Evolutionary conservation across 2,329 filamentous ascomycete genomes (phyloP).

Genomic region (Cladophialophora yegresii): DNA sequence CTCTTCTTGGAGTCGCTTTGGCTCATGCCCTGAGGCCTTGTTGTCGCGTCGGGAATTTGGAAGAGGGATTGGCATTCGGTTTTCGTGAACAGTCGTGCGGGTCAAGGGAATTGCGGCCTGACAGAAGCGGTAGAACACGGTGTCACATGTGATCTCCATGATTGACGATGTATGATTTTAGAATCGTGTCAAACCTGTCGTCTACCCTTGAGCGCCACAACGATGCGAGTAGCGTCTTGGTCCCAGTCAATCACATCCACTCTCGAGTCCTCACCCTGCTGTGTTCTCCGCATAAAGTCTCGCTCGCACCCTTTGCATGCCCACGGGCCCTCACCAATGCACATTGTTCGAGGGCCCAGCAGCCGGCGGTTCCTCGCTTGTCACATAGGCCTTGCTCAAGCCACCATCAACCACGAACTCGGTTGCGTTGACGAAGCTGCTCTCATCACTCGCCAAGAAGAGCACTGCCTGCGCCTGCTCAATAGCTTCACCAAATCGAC

Average conservation of each 20-base stretch:
- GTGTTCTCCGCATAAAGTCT: neutral
- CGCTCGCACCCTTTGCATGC: no score
- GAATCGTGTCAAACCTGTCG: neutral
- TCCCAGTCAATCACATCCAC: neutral
- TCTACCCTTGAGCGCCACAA: neutral
- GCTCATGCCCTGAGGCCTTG: neutral
- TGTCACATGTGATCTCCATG: neutral
- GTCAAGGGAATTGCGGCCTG: neutral
- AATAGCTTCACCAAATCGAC: constrained; percentile 87
- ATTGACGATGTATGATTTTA: neutral
- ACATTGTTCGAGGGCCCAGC: constrained; percentile 53
- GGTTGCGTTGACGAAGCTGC: constrained; percentile 83
- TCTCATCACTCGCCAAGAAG: constrained; percentile 84
- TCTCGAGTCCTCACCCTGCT: neutral
- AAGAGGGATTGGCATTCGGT: neutral
- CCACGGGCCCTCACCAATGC: constrained; percentile 6
- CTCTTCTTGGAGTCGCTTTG: neutral
- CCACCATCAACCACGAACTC: constrained; percentile 96
- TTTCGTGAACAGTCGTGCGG: neutral
- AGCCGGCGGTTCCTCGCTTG: constrained; percentile 60
- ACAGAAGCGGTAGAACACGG: neutral
- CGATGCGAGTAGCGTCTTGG: neutral
- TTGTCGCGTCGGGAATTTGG: neutral
- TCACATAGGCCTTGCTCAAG: constrained; percentile 87
- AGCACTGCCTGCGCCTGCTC: constrained; percentile 89